Base-by-base conservation (phyloP, 805 yeast genomes). In the Yarrowia sp. region DNA sequence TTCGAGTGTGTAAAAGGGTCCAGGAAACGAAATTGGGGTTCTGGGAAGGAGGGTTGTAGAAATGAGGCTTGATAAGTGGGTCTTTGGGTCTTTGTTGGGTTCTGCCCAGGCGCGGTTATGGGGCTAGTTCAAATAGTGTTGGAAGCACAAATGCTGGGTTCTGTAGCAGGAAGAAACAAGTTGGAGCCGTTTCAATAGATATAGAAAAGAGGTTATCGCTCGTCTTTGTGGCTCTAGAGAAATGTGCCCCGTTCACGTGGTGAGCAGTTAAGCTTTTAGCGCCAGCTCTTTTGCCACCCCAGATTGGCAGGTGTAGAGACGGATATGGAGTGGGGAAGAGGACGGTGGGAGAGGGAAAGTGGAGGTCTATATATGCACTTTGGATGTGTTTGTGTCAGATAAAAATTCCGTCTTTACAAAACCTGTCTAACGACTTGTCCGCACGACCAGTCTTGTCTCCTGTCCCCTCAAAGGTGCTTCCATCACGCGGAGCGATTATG, bases 401-500 rank as follows among this genome's bases (percentile, higher is more conserved):
- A 12, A 26, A 26, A 26, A 26, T 26, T 26, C 30, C 30, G 30
- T 26, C 30, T 26, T 26, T 26, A 26, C 30, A 8, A 8, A 8
- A 26, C 8, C 4, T 8, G 30, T 26, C 4, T 8, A 26, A n/a
- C n/a, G n/a, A n/a, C n/a, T n/a, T n/a, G n/a, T n/a, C n/a, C n/a
- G n/a, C n/a, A n/a, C n/a, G n/a, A n/a, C n/a, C n/a, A n/a, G n/a
- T n/a, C n/a, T n/a, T n/a, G n/a, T n/a, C 30, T 26, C 30, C 4
- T 5, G 8, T 17, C 54, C 54, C 54, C 54, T 48, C 54, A 48
- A 17, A 54, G 44, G 61, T 54, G 61, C 61, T 38, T 54, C 61
- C 44, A 54, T 54, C 61, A 54, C 61, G 61, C 61, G 61, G 61
- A 54, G 61, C 44, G 61, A 54, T 54, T 54, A 54, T 54, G 61